Conservation (phyloP, 2,329 filamentous ascomycete species). For the Hortaea werneckii region DNA sequence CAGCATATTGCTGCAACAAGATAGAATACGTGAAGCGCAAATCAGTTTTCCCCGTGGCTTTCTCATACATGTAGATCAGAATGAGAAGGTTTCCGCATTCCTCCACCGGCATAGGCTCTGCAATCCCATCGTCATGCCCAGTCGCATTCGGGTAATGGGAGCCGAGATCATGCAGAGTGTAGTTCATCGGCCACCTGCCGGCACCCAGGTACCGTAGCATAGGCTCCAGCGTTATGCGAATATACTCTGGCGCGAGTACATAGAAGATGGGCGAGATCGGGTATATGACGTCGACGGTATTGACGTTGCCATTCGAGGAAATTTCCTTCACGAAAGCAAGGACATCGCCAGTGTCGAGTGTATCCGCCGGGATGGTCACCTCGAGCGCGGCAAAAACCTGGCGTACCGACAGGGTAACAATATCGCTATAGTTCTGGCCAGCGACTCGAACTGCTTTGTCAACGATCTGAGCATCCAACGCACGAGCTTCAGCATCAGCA, state of each 20-base stretch:
- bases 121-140: slow-evolving; percentile 23
- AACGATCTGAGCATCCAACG: slow-evolving; percentile 11
- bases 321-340: slow-evolving; percentile 47
- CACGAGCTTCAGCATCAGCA: slow-evolving; percentile 26
- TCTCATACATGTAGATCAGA: slow-evolving; percentile 46
- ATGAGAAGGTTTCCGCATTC: slow-evolving; percentile 52
- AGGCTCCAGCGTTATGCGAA: slow-evolving; percentile 30
- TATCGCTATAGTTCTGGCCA: slow-evolving; percentile 18
- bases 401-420: slow-evolving; percentile 17
- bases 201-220: slow-evolving; percentile 26
- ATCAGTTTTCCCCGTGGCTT: slow-evolving; percentile 28
- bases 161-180: slow-evolving; percentile 25
- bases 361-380: slow-evolving; percentile 10
- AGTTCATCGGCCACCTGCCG: slow-evolving; percentile 22
- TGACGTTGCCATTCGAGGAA: slow-evolving; percentile 28
- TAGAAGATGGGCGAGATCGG: slow-evolving; percentile 24
- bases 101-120: slow-evolving; percentile 45
- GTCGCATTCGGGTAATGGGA: slow-evolving; percentile 24
- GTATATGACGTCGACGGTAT: slow-evolving; percentile 25
- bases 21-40: slow-evolving; percentile 28
- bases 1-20: slow-evolving; percentile 45
- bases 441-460: slow-evolving; percentile 14
- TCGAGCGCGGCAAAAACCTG: slow-evolving; percentile 19
- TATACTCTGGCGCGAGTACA: slow-evolving; percentile 20
- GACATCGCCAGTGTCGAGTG: slow-evolving; percentile 7